A percentile compares a stretch with the other conserved stretches of the same genome.
Conservation (phyloP, 306 rosid species). For the Herpetospermum pedunculosum region DNA sequence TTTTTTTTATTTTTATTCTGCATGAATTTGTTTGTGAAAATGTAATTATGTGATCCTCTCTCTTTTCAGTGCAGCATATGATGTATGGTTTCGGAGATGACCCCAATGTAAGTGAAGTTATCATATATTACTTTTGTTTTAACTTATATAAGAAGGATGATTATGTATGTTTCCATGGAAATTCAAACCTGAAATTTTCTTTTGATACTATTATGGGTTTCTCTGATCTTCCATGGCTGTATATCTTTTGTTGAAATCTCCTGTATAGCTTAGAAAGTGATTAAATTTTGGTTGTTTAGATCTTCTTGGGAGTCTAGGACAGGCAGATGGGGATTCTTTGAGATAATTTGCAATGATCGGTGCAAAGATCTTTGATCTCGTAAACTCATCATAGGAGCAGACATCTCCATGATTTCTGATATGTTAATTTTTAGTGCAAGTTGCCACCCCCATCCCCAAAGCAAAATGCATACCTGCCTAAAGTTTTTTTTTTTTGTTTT, state of each 20-base stretch:
- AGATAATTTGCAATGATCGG: not conserved
- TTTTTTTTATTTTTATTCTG: not conserved
- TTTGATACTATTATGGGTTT: not conserved
- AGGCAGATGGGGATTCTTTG: not conserved
- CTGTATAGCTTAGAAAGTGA: not conserved
- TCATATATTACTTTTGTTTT: not conserved
- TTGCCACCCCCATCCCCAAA: not conserved
- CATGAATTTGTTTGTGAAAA: not conserved
- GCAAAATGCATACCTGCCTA: not conserved
- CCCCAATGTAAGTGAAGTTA: conserved; percentile 45
- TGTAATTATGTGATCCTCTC: not conserved
- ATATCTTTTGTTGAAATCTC: not conserved
- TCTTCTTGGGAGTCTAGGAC: not conserved
- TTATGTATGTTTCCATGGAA: not conserved
- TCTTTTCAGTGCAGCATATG: conserved; percentile 77
- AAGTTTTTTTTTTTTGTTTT: too few relatives aligned
- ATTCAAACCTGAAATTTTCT: not conserved
- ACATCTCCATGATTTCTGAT: not conserved
- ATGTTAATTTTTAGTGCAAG: not conserved
- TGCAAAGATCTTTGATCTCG: not conserved
- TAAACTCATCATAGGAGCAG: not conserved
- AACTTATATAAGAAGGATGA: not conserved
- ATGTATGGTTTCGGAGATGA: conserved; percentile 97
- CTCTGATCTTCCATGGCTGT: not conserved
- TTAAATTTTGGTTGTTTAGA: not conserved